Evolutionary conservation across 129 eudicot genomes (phyloP).

Genomic region (Helianthus annuus): HanXRQr2.0-SUNRISE NC_035436.2:207034463-207034962

Average conservation of each 20-base stretch:
- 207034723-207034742: conserved; percentile 8
- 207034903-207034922: too few relatives aligned
- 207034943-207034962: too few relatives aligned
- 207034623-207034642: conserved; percentile 23
- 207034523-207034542: conserved; percentile 7
- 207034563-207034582: conserved; percentile 18
- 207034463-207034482: neutral
- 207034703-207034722: conserved; percentile 17
- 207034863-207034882: neutral
- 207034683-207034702: conserved; percentile 14
- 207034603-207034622: conserved; percentile 23
- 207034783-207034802: neutral
- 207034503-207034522: neutral
- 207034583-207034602: conserved; percentile 19
- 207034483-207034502: neutral
- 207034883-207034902: too few relatives aligned
- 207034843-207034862: neutral
- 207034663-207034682: conserved; percentile 9
- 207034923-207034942: too few relatives aligned
- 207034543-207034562: conserved; percentile 28
- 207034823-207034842: neutral
- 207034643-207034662: conserved; percentile 1
- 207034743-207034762: neutral
- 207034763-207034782: neutral
- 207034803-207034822: conserved; percentile 8